Percentiles rank a stretch among this genome's conserved stretches.
Evolutionary conservation across 345 rosid genomes (phyloP).

Genomic region (Corchorus capsularis): DNA sequence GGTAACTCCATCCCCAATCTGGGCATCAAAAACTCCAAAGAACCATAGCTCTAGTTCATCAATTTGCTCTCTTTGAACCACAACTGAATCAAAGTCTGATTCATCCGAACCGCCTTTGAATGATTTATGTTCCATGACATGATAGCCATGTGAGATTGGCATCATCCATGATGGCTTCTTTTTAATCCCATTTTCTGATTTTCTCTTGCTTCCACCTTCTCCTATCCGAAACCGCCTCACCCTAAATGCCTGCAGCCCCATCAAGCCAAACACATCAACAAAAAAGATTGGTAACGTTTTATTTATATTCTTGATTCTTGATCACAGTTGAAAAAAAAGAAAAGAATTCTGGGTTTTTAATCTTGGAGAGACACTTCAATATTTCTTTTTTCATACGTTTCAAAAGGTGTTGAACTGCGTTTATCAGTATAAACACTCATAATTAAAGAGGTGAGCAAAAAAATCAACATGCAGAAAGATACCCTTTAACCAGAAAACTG

Average conservation of each 20-base stretch:
- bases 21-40: constrained; percentile 57
- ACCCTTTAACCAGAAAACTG: not conserved
- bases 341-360: not conserved
- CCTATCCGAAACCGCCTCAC: constrained; percentile 38
- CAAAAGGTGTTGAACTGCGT: not conserved
- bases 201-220: constrained; percentile 38
- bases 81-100: constrained; percentile 38
- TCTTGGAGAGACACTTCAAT: not conserved
- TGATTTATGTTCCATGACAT: constrained; percentile 43
- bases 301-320: not conserved
- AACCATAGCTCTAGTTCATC: constrained; percentile 66
- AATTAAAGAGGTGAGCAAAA: not conserved
- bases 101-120: constrained; percentile 20
- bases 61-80: constrained; percentile 64
- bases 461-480: not conserved
- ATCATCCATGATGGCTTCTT: constrained; percentile 65
- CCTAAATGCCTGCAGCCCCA: constrained; percentile 45
- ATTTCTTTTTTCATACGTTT: constrained; percentile 4
- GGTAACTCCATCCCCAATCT: constrained; percentile 48
- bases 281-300: not conserved
- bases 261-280: not conserved
- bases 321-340: not conserved
- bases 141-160: constrained; percentile 66
- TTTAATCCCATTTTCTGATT: constrained; percentile 6
- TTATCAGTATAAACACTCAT: not conserved